These are phyloP conservation scores for Chytriomyces confervae DNA, from an alignment of 192 early-diverging fungal genomes.

Conservation along the genomic window DNA sequence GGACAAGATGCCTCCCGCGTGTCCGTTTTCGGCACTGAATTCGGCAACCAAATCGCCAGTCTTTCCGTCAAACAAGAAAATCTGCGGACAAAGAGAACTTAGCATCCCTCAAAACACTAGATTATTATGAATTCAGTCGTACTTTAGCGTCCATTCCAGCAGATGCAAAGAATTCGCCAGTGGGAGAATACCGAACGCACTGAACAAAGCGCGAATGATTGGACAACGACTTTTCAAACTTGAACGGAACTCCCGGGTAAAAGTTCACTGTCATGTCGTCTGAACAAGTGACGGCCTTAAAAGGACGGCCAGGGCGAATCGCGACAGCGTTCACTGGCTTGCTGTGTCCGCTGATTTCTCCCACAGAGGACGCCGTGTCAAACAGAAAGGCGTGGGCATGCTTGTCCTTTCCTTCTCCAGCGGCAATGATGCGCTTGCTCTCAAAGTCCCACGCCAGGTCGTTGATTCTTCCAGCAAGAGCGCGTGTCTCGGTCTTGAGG, in stretches of 20 bases:
- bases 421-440: conserved; percentile 94
- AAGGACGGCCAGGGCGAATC: conserved; percentile 87
- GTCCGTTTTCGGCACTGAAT: conserved; percentile 46
- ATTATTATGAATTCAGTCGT: neutral
- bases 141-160: conserved; percentile 87
- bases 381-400: conserved; percentile 42
- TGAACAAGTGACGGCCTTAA: conserved; percentile 88
- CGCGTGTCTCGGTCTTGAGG: conserved; percentile 81
- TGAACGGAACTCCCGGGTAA: conserved; percentile 92
- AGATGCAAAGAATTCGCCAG: conserved; percentile 79
- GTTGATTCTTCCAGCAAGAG: conserved; percentile 75
- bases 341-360: conserved; percentile 89
- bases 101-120: neutral
- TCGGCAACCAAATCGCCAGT: conserved; percentile 74
- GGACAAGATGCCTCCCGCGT: conserved; percentile 83
- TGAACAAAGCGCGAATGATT: conserved; percentile 93
- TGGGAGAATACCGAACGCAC: conserved; percentile 82
- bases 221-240: conserved; percentile 68
- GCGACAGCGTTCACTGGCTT: conserved; percentile 86
- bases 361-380: conserved; percentile 87
- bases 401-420: conserved; percentile 90
- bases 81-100: conserved; percentile 25
- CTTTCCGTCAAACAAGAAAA: conserved; percentile 93
- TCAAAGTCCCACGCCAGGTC: conserved; percentile 96
- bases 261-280: conserved; percentile 92